These are phyloP conservation scores for Cercospora sp. DNA, from an alignment of 2,329 filamentous ascomycete species.

Conservation along the genomic window DNA sequence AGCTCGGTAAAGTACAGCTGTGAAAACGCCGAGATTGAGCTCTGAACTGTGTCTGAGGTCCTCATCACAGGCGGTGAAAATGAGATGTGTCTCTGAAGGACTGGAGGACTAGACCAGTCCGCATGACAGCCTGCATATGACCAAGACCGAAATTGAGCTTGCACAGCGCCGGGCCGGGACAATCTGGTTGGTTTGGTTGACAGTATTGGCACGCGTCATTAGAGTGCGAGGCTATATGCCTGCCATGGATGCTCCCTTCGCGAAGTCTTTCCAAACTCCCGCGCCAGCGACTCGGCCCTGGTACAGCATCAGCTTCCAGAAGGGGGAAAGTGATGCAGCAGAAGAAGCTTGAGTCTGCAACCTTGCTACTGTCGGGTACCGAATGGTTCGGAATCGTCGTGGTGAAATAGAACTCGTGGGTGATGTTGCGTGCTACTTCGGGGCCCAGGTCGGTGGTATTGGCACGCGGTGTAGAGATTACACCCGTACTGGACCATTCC, in stretches of 20 bases:
- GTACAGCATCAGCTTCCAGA: conserved; percentile 8
- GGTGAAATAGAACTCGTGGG: background rate
- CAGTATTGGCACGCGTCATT: conserved; percentile 15
- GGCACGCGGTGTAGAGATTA: background rate
- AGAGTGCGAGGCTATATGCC: background rate
- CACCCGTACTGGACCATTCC: background rate
- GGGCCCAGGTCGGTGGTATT: background rate
- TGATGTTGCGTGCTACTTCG: background rate
- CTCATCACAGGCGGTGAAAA: background rate
- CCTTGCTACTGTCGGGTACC: background rate
- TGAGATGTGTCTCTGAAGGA: background rate
- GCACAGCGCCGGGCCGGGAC: background rate
- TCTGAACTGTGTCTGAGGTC: background rate
- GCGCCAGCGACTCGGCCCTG: background rate
- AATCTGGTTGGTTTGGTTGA: conserved; percentile 16
- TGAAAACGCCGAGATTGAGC: background rate
- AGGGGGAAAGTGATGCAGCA: background rate
- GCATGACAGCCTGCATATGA: background rate
- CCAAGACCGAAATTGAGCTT: background rate
- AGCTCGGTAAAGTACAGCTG: background rate
- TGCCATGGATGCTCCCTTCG: background rate
- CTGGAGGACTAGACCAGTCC: background rate
- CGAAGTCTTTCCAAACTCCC: background rate
- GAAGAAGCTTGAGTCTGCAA: conserved; percentile 1
- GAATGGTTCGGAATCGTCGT: background rate